A percentile compares a stretch with the other conserved stretches of the same genome.
Conservation (phyloP, 306 rosid species). For the Cicer arietinum region DNA sequence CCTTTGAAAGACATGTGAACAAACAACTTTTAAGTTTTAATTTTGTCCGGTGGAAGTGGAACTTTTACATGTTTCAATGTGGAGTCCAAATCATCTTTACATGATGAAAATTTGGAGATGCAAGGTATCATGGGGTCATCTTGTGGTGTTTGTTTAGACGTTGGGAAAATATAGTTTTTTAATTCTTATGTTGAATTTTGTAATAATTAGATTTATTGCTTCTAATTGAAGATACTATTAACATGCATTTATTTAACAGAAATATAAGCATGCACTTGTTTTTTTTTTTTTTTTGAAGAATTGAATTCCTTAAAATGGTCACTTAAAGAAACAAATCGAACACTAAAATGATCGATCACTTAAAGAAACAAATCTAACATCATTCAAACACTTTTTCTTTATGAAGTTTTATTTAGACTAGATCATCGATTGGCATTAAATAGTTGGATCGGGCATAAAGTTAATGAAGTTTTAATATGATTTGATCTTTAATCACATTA, state of each 20-base stretch:
- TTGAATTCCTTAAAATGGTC: slow-evolving; percentile 18
- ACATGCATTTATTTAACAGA: neutral
- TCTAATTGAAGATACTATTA: slow-evolving; percentile 4
- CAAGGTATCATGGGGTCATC: slow-evolving; percentile 37
- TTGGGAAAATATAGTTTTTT: slow-evolving; percentile 2
- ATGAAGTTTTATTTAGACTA: too few relatives aligned
- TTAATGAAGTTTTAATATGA: too few relatives aligned
- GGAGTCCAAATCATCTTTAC: slow-evolving; percentile 41
- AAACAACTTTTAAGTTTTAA: slow-evolving; percentile 39
- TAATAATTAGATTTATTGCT: neutral
- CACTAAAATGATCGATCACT: slow-evolving; percentile 15
- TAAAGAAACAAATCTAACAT: slow-evolving; percentile 3
- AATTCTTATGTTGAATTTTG: neutral
- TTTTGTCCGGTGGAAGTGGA: slow-evolving; percentile 44
- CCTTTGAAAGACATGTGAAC: slow-evolving; percentile 62
- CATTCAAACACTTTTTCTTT: too few relatives aligned
- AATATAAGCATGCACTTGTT: slow-evolving; percentile 9
- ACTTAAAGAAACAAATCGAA: slow-evolving; percentile 5
- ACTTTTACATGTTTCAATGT: slow-evolving; percentile 43
- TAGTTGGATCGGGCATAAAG: too few relatives aligned
- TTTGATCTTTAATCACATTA: too few relatives aligned
- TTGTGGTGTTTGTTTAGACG: neutral
- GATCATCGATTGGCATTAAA: too few relatives aligned
- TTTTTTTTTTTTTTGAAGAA: neutral
- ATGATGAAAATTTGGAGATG: slow-evolving; percentile 25